Evolutionary conservation across 2,329 filamentous ascomycete genomes (phyloP), one percentile per base, ranked within the genome.

Genomic region (Trematosphaeria pertusa): DNA sequence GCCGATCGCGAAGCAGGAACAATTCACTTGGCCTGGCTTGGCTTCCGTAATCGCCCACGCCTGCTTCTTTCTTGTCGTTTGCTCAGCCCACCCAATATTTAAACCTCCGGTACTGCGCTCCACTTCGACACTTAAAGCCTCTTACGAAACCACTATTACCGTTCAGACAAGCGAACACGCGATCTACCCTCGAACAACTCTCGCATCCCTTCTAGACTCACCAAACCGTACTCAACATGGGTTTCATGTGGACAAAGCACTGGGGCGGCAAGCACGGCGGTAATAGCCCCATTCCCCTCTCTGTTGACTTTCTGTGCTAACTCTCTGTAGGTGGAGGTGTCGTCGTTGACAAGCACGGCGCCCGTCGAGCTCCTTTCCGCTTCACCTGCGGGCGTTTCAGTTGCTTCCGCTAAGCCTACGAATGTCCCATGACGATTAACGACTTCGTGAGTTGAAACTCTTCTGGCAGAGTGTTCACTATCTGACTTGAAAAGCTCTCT

Each of bases 341-440:
- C 40, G 70, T 76, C 9, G 78, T 78, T 48, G 78, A 81, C 68
- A 76, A 75, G 56, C 74, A 82, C 58, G 81, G 81, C 40, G 69
- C 76, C 1, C 74, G 75, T 30, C 71, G 77, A 41, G 78, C 78
- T 19, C 77, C 79, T 5, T 81, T 80, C 63, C 71, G 78, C 30
- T 73, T 82, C 60, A 74, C 73, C 24, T 68, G 74, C 52, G 78
- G 79, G 34, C 72, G 74, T 32, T 75, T 82, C 59, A 80, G 74
- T 64, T 83, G 80, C 66, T 82, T 81, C 69, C 72, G 75, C 48
- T 81, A 63, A 69, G 79, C 39, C 34, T 32, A 35, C 34, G 36
- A 17, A 30, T 11, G 30, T 31, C 34, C 18, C 36, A 42, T 58
- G 37, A 62, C 54, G 58, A 61, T 46, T 57, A 50, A 68, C 49